phyloP scores from a whole-genome alignment of 139 green algal species.

The Auxenochlorella protothecoides region DNA sequence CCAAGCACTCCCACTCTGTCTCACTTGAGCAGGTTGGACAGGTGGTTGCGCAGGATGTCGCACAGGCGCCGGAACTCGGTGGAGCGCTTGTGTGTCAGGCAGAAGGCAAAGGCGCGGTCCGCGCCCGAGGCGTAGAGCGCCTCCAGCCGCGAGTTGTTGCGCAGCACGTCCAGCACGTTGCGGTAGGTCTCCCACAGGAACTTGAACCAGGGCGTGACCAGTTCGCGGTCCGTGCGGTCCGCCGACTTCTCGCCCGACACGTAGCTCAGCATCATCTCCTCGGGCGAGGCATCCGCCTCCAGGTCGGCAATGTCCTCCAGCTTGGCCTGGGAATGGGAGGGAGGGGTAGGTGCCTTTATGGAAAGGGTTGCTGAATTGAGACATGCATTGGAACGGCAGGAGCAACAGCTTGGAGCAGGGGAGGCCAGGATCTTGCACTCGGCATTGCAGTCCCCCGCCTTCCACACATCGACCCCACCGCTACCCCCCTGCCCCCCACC shows the following conservation, averaged over 20 bases:
- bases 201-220: constrained; percentile 99
- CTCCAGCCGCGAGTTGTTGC: constrained; percentile 96
- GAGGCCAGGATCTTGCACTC: too few species aligned
- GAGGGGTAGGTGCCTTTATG: too few species aligned
- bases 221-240: constrained; percentile 89
- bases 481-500: constrained; percentile 8
- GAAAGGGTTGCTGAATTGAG: too few species aligned
- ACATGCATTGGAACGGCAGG: too few species aligned
- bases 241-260: constrained; percentile 86
- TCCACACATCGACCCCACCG: too few species aligned
- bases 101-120: constrained; percentile 79
- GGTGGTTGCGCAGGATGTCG: constrained; percentile 96
- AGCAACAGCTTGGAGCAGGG: too few species aligned
- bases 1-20: background rate
- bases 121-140: constrained; percentile 86
- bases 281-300: constrained; percentile 86
- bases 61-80: constrained; percentile 96
- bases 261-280: constrained; percentile 96
- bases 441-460: too few species aligned
- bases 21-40: constrained; percentile 88
- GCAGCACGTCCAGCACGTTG: constrained; percentile 88
- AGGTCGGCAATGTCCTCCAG: constrained; percentile 84
- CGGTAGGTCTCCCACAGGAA: constrained; percentile 99
- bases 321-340: constrained; percentile 38
- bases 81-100: constrained; percentile 91